Percentiles rank a stretch among this genome's conserved stretches.
phyloP scores from a whole-genome alignment of 345 rosid species.

The Gossypium thurberi region DNA sequence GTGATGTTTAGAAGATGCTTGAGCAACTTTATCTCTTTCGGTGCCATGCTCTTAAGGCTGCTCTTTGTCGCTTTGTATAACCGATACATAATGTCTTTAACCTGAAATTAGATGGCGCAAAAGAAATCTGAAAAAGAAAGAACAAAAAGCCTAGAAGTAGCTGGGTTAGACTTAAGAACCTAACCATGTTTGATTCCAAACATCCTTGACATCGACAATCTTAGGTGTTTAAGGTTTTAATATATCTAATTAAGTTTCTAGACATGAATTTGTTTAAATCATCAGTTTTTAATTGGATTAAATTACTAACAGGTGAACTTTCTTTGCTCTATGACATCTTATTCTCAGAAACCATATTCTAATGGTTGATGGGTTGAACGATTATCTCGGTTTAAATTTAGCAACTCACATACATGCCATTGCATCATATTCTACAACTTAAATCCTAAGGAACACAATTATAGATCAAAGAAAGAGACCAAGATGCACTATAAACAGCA shows the following conservation, averaged over 20 bases:
- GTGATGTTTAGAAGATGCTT: conserved; percentile 79
- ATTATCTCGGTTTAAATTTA: background rate
- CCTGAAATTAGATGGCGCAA: conserved; percentile 38
- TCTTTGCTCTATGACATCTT: background rate
- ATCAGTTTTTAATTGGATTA: background rate
- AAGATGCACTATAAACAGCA: background rate
- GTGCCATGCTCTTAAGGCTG: conserved; percentile 81
- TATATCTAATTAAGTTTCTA: background rate
- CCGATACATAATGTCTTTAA: conserved; percentile 74
- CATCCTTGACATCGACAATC: background rate
- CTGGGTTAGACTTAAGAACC: background rate
- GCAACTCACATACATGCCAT: background rate
- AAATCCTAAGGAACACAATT: background rate
- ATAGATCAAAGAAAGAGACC: background rate
- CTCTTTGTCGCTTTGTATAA: conserved; percentile 76
- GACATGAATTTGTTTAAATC: background rate
- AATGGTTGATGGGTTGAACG: background rate
- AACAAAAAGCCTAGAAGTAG: background rate
- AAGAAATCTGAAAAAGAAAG: background rate
- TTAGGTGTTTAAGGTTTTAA: background rate
- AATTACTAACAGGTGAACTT: background rate
- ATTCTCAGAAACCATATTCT: background rate
- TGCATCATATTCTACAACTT: background rate
- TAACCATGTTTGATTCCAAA: background rate
- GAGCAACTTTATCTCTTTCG: conserved; percentile 78